Conservation (phyloP, 805 yeast species). For the Candida ficus region DNA sequence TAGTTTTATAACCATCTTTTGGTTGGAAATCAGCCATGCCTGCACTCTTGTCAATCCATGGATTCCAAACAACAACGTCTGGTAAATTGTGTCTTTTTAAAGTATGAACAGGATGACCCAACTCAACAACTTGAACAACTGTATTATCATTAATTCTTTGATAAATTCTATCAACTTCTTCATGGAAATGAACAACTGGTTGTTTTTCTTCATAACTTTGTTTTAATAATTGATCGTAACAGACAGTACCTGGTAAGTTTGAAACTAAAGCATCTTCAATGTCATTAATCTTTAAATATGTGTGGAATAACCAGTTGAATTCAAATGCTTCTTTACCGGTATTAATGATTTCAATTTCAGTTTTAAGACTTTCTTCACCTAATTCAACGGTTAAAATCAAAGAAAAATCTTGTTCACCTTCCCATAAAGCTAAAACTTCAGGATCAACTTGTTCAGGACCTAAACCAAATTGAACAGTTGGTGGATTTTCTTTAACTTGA, state of each 20-base stretch:
- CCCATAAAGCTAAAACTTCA: conserved; percentile 58
- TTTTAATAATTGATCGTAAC: conserved; percentile 71
- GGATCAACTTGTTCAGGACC: conserved; percentile 76
- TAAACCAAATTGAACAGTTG: conserved; percentile 85
- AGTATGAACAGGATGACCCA: conserved; percentile 67
- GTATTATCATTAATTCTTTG: conserved; percentile 50
- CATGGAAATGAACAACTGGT: conserved; percentile 68
- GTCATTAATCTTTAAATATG: conserved; percentile 73
- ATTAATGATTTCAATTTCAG: conserved; percentile 73
- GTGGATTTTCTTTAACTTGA: conserved; percentile 61
- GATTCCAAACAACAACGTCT: conserved; percentile 93
- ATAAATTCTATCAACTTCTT: conserved; percentile 85
- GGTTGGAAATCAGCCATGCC: conserved; percentile 90
- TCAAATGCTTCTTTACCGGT: conserved; percentile 59
- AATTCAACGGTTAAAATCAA: conserved; percentile 65
- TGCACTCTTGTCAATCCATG: conserved; percentile 81
- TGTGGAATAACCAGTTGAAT: conserved; percentile 94
- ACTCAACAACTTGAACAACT: conserved; percentile 60
- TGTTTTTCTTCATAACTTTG: conserved; percentile 62
- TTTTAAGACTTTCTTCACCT: conserved; percentile 51
- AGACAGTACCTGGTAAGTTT: conserved; percentile 67
- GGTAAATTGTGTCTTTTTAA: conserved; percentile 58
- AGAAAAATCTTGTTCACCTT: conserved; percentile 60
- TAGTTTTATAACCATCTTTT: conserved; percentile 70
- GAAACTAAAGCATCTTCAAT: conserved; percentile 72